Percentiles rank a stretch among this genome's conserved stretches.
These are phyloP conservation scores for Wickerhamomyces xylosicus DNA, from an alignment of 805 yeast genomes.

Conservation along the genomic window DNA sequence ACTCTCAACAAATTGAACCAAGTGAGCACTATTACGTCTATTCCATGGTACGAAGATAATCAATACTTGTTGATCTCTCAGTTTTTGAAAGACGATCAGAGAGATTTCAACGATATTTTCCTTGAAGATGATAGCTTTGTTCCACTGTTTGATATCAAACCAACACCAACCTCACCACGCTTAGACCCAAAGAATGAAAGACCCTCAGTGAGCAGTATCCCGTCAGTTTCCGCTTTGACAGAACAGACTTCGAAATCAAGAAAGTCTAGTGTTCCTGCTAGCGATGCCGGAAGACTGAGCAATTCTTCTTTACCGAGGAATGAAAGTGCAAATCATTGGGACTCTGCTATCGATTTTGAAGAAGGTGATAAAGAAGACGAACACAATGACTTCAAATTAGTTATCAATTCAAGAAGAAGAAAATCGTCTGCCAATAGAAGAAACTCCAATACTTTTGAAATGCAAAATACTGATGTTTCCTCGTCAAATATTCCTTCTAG, in stretches of 20 bases:
- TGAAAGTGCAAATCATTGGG: conserved; percentile 3
- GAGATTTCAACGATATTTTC: conserved; percentile 30
- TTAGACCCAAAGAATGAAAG: conserved; percentile 3
- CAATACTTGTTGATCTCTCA: conserved; percentile 20
- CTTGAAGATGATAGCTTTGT: conserved; percentile 25
- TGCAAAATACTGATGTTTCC: too few species aligned
- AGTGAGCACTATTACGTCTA: neutral
- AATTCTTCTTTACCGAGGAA: conserved; percentile 2
- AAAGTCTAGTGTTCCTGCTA: conserved; percentile 1
- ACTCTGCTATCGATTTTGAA: conserved; percentile 21
- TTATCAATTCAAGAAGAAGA: conserved; percentile 21
- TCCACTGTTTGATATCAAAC: conserved; percentile 24
- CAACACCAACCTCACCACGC: conserved; percentile 5
- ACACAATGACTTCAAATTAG: conserved; percentile 25
- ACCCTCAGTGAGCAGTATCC: conserved; percentile 5
- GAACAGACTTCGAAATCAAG: conserved; percentile 2
- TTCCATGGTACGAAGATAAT: conserved; percentile 21
- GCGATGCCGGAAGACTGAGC: conserved; percentile 2
- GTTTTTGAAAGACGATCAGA: conserved; percentile 24
- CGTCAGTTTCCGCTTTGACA: neutral
- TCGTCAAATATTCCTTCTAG: too few species aligned
- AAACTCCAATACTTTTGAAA: conserved; percentile 2
- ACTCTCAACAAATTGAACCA: neutral
- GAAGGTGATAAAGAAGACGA: conserved; percentile 12
- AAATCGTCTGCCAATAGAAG: conserved; percentile 20